Conservation (phyloP, 768 basidiomycete species). For the Lactarius trivialis region DNA sequence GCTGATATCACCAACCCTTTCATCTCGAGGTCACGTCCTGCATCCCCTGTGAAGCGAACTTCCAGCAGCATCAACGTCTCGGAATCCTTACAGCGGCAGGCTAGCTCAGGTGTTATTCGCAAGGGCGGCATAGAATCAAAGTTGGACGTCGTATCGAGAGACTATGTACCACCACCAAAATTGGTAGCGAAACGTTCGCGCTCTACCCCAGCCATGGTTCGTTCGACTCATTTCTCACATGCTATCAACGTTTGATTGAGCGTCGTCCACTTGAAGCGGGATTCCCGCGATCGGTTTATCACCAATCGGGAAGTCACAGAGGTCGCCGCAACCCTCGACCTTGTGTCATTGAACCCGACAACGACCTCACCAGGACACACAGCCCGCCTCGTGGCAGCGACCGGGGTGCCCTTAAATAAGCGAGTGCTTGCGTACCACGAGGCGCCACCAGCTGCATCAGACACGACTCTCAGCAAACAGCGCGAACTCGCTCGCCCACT, state of each 20-base stretch:
- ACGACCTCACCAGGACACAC: constrained; percentile 70
- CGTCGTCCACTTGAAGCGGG: constrained; percentile 32
- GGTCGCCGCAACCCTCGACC: constrained; percentile 59
- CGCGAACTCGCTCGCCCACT: constrained; percentile 72
- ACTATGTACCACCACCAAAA: constrained; percentile 63
- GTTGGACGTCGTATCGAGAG: constrained; percentile 68
- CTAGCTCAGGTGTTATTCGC: constrained; percentile 60
- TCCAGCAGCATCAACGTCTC: constrained; percentile 42
- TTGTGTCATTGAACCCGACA: constrained; percentile 51
- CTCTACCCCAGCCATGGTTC: constrained; percentile 56
- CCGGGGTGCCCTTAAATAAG: constrained; percentile 68
- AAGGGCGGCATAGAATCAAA: constrained; percentile 74
- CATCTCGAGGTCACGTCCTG: constrained; percentile 46
- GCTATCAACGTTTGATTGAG: neutral
- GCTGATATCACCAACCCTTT: constrained; percentile 61
- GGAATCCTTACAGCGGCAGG: constrained; percentile 54
- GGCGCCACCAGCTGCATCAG: constrained; percentile 73
- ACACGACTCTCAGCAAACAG: constrained; percentile 67
- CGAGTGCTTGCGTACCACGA: constrained; percentile 88
- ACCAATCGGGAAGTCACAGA: constrained; percentile 50
- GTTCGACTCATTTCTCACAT: neutral
- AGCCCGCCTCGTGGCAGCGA: constrained; percentile 66
- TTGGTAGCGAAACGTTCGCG: constrained; percentile 63
- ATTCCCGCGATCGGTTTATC: constrained; percentile 65
- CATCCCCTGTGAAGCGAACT: constrained; percentile 61